These are phyloP conservation scores for Ulmus americana DNA, from an alignment of 331 rosid genomes.

Conservation along the genomic window DNA sequence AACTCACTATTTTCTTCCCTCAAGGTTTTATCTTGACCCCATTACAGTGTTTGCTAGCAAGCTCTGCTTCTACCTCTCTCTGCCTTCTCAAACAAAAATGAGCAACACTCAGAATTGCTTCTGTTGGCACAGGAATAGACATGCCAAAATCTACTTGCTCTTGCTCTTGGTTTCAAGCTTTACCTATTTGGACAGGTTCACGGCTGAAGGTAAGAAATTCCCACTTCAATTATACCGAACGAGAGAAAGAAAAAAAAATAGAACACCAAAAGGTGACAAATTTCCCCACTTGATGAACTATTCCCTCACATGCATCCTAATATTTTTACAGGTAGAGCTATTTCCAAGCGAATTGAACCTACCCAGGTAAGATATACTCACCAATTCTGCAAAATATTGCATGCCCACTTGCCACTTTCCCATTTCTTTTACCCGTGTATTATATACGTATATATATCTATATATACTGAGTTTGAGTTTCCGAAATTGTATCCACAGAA, in stretches of 20 bases:
- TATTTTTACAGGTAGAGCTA: conserved; percentile 45
- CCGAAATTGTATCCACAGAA: conserved; percentile 14
- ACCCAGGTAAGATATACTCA: conserved; percentile 30
- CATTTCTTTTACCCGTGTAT: too few species aligned
- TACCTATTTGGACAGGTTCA: conserved; percentile 27
- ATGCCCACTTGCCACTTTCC: background rate
- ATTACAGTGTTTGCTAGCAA: background rate
- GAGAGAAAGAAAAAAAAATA: background rate
- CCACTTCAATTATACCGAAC: background rate
- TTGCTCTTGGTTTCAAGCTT: conserved; percentile 40
- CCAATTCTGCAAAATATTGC: too few species aligned
- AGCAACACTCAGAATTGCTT: conserved; percentile 38
- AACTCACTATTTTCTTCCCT: conserved; percentile 21
- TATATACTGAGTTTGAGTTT: too few species aligned
- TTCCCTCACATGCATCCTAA: too few species aligned
- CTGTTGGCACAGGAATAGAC: conserved; percentile 41
- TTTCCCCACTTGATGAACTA: too few species aligned
- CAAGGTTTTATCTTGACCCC: conserved; percentile 29
- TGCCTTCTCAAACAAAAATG: conserved; percentile 40
- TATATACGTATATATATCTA: too few species aligned
- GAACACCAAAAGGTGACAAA: background rate
- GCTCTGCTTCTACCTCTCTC: conserved; percentile 23
- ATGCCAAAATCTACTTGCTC: conserved; percentile 26
- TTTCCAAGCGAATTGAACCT: conserved; percentile 33
- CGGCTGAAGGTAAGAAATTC: conserved; percentile 52